Evolutionary conservation across 352 stramenopile species (phyloP).

Genomic region (Thalassiosira tumida): DNA sequence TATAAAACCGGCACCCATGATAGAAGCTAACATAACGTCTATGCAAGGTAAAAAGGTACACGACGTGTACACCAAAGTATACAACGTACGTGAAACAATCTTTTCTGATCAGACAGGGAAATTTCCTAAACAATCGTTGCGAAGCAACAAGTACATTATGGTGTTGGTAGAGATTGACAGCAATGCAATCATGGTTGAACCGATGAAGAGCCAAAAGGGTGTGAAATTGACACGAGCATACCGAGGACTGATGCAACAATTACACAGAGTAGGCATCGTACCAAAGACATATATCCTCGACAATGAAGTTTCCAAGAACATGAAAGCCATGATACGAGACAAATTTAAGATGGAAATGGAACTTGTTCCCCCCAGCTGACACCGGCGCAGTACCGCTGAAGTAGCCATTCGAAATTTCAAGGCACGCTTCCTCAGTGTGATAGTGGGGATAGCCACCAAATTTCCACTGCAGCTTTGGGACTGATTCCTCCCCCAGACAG

Average conservation of each 20-base stretch:
- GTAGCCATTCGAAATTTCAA: constrained; percentile 73
- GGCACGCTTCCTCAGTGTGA: constrained; percentile 71
- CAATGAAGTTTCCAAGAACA: constrained; percentile 66
- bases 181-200: constrained; percentile 63
- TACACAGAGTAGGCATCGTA: not conserved
- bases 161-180: constrained; percentile 75
- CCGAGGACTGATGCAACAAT: not conserved
- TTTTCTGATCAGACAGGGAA: constrained; percentile 69
- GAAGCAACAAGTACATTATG: constrained; percentile 71
- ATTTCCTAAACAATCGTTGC: constrained; percentile 52
- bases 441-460: constrained; percentile 29
- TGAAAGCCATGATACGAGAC: constrained; percentile 59
- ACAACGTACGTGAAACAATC: not conserved
- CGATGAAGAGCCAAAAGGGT: constrained; percentile 37
- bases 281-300: constrained; percentile 67
- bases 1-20: not conserved
- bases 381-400: constrained; percentile 70
- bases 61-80: not conserved
- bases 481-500: not conserved
- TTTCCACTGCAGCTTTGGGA: constrained; percentile 37
- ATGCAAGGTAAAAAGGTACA: not conserved
- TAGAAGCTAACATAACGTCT: not conserved
- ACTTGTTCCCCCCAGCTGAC: constrained; percentile 57
- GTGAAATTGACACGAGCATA: constrained; percentile 43
- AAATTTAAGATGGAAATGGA: constrained; percentile 55